Evolutionary conservation across 2,329 filamentous ascomycete genomes (phyloP).

Genomic region (Xenoacremonium recifei): DNA sequence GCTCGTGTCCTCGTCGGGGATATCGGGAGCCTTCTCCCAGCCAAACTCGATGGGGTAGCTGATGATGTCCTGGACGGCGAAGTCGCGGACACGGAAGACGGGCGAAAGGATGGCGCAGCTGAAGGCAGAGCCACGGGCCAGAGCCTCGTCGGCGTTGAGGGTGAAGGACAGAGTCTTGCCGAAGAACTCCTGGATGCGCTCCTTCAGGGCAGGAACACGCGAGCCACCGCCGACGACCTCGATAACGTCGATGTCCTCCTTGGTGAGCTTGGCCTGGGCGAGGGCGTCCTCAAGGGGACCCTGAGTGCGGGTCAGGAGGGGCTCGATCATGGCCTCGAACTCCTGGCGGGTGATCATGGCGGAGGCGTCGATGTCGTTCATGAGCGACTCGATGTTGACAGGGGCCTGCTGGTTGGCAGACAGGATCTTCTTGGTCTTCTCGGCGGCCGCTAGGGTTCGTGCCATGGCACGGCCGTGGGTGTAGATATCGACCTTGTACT

Average conservation of each 20-base stretch:
- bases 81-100: conserved; percentile 97
- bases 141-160: conserved; percentile 95
- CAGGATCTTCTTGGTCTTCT: conserved; percentile 98
- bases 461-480: conserved; percentile 86
- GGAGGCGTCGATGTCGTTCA: conserved; percentile 94
- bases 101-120: conserved; percentile 96
- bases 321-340: conserved; percentile 86
- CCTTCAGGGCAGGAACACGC: conserved; percentile 90
- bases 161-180: conserved; percentile 92
- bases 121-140: conserved; percentile 94
- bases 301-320: conserved; percentile 72
- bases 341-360: conserved; percentile 91
- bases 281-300: conserved; percentile 85
- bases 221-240: conserved; percentile 95
- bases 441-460: conserved; percentile 82
- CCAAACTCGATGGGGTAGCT: conserved; percentile 98
- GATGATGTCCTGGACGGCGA: conserved; percentile 95
- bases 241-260: conserved; percentile 88
- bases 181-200: conserved; percentile 86
- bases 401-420: conserved; percentile 92
- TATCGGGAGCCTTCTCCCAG: conserved; percentile 98
- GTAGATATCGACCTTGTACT: conserved; percentile 95
- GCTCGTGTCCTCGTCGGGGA: conserved; percentile 96
- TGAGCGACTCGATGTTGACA: conserved; percentile 95
- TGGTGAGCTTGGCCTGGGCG: conserved; percentile 85